Percentiles rank a stretch among this genome's conserved stretches.
These are phyloP conservation scores for Yamadazyma buinensis DNA, from an alignment of 1,139 yeast species.

Conservation along the genomic window DNA sequence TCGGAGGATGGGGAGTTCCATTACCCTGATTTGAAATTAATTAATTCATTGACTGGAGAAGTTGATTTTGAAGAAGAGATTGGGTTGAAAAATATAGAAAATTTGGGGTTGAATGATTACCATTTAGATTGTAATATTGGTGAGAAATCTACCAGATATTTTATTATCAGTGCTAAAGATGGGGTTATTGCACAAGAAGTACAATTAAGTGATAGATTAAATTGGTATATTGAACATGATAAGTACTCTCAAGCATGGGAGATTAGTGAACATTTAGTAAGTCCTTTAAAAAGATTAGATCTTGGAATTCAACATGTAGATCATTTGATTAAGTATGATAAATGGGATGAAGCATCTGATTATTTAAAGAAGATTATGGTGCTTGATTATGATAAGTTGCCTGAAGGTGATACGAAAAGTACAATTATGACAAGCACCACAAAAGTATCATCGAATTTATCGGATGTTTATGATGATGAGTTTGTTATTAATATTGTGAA, in stretches of 20 bases:
- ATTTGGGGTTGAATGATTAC: slow-evolving; percentile 77
- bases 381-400: slow-evolving; percentile 28
- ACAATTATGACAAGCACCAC: slow-evolving; percentile 19
- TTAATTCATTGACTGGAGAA: slow-evolving; percentile 63
- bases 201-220: slow-evolving; percentile 60
- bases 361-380: slow-evolving; percentile 43
- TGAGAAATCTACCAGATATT: slow-evolving; percentile 42
- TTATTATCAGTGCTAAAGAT: slow-evolving; percentile 75
- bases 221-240: slow-evolving; percentile 64
- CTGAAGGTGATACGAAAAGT: slow-evolving; percentile 29
- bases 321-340: slow-evolving; percentile 41
- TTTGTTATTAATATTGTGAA: slow-evolving; percentile 29
- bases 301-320: slow-evolving; percentile 66
- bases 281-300: slow-evolving; percentile 47
- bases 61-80: slow-evolving; percentile 85
- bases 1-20: slow-evolving; percentile 22
- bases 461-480: slow-evolving; percentile 23
- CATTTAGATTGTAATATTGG: slow-evolving; percentile 53
- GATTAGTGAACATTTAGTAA: slow-evolving; percentile 56
- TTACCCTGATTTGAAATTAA: slow-evolving; percentile 68
- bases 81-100: slow-evolving; percentile 54
- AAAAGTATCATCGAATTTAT: neutral
- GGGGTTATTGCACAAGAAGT: slow-evolving; percentile 73
- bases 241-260: slow-evolving; percentile 71
- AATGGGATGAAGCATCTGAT: slow-evolving; percentile 57